phyloP scores from a whole-genome alignment of 2,329 filamentous ascomycete genomes.

The Anisogramma anomala region DNA sequence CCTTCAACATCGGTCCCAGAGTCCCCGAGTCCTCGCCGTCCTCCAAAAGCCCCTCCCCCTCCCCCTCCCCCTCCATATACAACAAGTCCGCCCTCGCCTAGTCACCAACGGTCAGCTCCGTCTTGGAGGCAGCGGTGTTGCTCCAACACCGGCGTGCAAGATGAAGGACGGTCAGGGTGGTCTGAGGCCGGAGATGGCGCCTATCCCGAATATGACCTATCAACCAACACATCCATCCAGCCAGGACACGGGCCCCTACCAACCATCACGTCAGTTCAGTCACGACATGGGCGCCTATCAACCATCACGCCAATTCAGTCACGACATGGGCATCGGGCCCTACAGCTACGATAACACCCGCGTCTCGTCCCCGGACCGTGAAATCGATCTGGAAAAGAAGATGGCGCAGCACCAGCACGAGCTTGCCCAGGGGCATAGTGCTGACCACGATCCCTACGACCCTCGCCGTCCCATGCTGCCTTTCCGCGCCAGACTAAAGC shows the following conservation, averaged over 20 bases:
- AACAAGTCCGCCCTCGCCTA: no score
- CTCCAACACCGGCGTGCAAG: no score
- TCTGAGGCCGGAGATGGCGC: no score
- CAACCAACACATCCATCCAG: background rate
- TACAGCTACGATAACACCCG: conserved; percentile 9
- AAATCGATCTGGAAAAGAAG: conserved; percentile 9
- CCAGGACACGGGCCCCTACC: no score
- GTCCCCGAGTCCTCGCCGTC: no score
- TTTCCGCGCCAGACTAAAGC: conserved; percentile 35
- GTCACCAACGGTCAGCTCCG: no score
- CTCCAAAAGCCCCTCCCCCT: no score
- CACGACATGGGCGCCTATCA: background rate
- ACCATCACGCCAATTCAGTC: no score
- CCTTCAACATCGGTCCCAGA: background rate
- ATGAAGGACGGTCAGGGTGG: no score
- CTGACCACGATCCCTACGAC: conserved; percentile 8
- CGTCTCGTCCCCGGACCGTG: conserved; percentile 7
- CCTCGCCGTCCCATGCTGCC: conserved; percentile 27
- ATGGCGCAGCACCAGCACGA: background rate
- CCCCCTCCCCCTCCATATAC: no score
- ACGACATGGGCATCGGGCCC: background rate
- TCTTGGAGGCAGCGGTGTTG: no score
- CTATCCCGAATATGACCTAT: no score
- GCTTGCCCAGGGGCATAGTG: background rate
- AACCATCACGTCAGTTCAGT: background rate